These are phyloP conservation scores for Erodium chrysanthum DNA, from an alignment of 441 rosid species.

Conservation along the genomic window DNA sequence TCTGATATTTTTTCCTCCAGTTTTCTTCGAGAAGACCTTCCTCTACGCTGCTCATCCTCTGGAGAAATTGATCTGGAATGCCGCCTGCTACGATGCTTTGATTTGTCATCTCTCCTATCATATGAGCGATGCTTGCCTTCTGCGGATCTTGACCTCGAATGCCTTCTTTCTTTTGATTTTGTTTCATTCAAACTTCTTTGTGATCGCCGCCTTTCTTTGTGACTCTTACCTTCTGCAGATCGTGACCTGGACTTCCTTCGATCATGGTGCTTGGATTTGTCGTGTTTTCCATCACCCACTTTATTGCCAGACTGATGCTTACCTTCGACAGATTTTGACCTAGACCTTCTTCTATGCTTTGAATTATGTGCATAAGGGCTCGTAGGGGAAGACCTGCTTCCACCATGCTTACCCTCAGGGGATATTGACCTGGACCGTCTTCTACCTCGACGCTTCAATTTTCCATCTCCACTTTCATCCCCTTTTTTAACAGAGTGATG, in stretches of 20 bases:
- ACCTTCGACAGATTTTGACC: constrained; percentile 16
- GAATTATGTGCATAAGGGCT: constrained; percentile 13
- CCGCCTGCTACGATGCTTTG: constrained; percentile 11
- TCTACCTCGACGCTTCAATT: constrained; percentile 12
- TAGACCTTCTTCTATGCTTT: constrained; percentile 14
- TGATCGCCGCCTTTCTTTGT: constrained; percentile 7
- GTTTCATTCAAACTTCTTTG: background rate
- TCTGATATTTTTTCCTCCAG: constrained; percentile 8
- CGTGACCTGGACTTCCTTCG: constrained; percentile 11
- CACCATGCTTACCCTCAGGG: constrained; percentile 11
- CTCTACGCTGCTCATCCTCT: background rate
- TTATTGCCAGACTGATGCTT: constrained; percentile 10
- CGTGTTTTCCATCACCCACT: constrained; percentile 11
- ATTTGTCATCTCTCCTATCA: constrained; percentile 10
- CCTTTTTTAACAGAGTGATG: constrained; percentile 12
- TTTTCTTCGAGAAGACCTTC: constrained; percentile 4
- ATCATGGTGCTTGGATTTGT: constrained; percentile 12
- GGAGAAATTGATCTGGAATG: constrained; percentile 1
- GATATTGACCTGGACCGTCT: constrained; percentile 23
- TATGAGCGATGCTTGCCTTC: constrained; percentile 12
- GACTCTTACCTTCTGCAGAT: constrained; percentile 26
- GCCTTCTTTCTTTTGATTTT: constrained; percentile 6
- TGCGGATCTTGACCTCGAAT: constrained; percentile 5
- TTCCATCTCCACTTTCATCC: constrained; percentile 16
- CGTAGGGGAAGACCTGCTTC: constrained; percentile 9